A percentile compares a stretch with the other conserved stretches of the same genome.
These are phyloP conservation scores for Aegilops longissima DNA, from an alignment of 176 grass and related monocot genomes.

Conservation along the genomic window DNA sequence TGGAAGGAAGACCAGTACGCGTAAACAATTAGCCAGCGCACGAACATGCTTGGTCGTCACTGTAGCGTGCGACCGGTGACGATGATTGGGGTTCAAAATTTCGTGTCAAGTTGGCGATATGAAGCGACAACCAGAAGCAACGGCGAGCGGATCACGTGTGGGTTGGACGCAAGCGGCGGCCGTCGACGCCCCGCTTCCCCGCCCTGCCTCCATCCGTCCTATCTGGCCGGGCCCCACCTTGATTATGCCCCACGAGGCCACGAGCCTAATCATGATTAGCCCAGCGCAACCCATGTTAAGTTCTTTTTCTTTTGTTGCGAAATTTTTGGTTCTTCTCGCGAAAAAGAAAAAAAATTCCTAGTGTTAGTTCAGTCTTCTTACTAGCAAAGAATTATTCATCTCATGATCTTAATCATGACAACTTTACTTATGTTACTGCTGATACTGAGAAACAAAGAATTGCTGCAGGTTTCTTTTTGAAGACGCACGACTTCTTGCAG, in stretches of 20 bases:
- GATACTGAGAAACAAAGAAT: neutral
- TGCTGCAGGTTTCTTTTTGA: slow-evolving; percentile 52
- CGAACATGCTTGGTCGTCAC: neutral
- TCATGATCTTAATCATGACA: neutral
- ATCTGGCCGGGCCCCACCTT: slow-evolving; percentile 38
- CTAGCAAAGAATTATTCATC: no score
- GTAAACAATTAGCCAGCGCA: neutral
- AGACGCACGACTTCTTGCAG: slow-evolving; percentile 84
- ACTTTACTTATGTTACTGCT: neutral
- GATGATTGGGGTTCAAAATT: slow-evolving; percentile 29
- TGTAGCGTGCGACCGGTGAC: slow-evolving; percentile 12
- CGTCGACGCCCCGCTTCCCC: slow-evolving; percentile 28
- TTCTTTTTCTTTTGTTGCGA: no score
- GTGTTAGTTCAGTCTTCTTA: neutral
- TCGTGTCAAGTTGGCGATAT: slow-evolving; percentile 4
- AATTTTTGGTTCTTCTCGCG: no score
- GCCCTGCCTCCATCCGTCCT: slow-evolving; percentile 33
- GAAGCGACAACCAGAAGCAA: slow-evolving; percentile 42
- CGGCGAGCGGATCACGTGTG: slow-evolving; percentile 48
- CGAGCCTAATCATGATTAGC: slow-evolving; percentile 21
- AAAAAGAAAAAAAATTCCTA: no score
- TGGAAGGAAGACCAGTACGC: neutral
- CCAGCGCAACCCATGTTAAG: neutral
- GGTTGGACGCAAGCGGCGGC: slow-evolving; percentile 37
- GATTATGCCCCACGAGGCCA: neutral